These are phyloP conservation scores for Daldinia grandis DNA, from an alignment of 495 filamentous ascomycete species.

Conservation along the genomic window DNA sequence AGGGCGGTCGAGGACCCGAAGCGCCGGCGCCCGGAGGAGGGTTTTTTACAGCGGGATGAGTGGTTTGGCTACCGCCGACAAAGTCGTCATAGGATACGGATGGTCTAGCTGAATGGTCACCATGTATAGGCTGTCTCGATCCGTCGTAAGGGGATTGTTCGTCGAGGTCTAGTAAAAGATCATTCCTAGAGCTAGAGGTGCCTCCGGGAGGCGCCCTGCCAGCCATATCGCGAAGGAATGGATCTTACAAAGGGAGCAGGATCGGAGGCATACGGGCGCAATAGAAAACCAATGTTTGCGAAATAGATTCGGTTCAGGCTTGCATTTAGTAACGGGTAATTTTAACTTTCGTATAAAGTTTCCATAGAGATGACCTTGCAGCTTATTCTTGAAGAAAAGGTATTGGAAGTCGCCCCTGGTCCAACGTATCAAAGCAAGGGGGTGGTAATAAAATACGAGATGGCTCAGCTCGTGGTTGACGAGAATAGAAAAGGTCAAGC, in stretches of 20 bases:
- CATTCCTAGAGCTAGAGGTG: slow-evolving; percentile 67
- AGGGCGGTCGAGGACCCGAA: slow-evolving; percentile 63
- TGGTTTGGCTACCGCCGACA: slow-evolving; percentile 67
- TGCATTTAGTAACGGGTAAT: slow-evolving; percentile 10
- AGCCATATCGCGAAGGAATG: slow-evolving; percentile 65
- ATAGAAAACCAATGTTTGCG: slow-evolving; percentile 12
- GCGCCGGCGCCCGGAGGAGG: slow-evolving; percentile 44
- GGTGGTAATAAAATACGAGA: slow-evolving; percentile 39
- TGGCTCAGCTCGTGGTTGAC: slow-evolving; percentile 28
- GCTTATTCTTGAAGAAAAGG: slow-evolving; percentile 7
- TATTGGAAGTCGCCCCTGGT: slow-evolving; percentile 25
- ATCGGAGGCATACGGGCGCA: slow-evolving; percentile 43
- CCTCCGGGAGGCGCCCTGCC: slow-evolving; percentile 68
- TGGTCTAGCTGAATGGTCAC: slow-evolving; percentile 77
- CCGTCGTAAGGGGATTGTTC: slow-evolving; percentile 77
- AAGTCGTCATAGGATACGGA: slow-evolving; percentile 96
- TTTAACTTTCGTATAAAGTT: slow-evolving; percentile 11
- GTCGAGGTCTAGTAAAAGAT: slow-evolving; percentile 79
- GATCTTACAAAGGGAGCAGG: slow-evolving; percentile 44
- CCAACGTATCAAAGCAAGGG: slow-evolving; percentile 33
- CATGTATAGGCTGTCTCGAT: slow-evolving; percentile 73
- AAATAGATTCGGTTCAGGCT: slow-evolving; percentile 14
- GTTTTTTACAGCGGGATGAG: slow-evolving; percentile 57
- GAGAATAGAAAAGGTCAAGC: slow-evolving; percentile 29
- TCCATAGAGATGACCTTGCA: slow-evolving; percentile 14